A percentile compares a stretch with the other conserved stretches of the same genome.
phyloP scores from a whole-genome alignment of 108 stramenopile genomes.

The Cyclotella sp. region DNA sequence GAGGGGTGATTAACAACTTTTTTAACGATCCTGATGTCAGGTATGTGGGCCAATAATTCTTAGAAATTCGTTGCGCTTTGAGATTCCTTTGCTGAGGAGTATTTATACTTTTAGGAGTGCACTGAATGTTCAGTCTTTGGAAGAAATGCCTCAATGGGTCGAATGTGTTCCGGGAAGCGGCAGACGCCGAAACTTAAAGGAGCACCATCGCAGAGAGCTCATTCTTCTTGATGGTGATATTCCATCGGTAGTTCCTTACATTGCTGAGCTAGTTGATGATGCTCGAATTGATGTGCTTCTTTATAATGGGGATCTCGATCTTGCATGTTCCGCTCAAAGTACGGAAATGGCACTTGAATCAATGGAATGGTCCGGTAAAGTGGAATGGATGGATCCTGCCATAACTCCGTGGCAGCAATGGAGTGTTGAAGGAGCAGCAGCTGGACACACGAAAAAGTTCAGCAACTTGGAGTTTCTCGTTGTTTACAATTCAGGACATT shows the following conservation, averaged over 20 bases:
- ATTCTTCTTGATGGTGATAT: slow-evolving; percentile 61
- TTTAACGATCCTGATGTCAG: slow-evolving; percentile 65
- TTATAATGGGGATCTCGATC: slow-evolving; percentile 80
- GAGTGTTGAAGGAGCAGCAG: slow-evolving; percentile 51
- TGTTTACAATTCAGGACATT: slow-evolving; percentile 70
- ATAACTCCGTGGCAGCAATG: slow-evolving; percentile 58
- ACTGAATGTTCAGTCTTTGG: slow-evolving; percentile 56
- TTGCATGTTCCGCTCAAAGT: slow-evolving; percentile 63
- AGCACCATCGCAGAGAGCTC: slow-evolving; percentile 32
- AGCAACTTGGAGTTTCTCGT: slow-evolving; percentile 64
- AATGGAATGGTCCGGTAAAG: slow-evolving; percentile 69
- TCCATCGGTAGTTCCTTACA: slow-evolving; percentile 68
- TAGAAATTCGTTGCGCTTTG: background rate
- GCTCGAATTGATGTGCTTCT: slow-evolving; percentile 67
- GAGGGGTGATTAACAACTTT: slow-evolving; percentile 47
- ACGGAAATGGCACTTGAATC: slow-evolving; percentile 64
- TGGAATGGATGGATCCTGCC: slow-evolving; percentile 55
- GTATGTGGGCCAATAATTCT: background rate
- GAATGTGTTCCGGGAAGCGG: slow-evolving; percentile 75
- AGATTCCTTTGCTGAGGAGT: background rate
- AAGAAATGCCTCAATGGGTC: slow-evolving; percentile 44
- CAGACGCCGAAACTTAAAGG: slow-evolving; percentile 44
- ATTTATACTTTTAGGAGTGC: slow-evolving; percentile 27
- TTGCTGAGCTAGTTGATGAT: slow-evolving; percentile 77
- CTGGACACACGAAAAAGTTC: slow-evolving; percentile 64